These are phyloP conservation scores for Rhodotorula sp. DNA, from an alignment of 1,284 basidiomycete genomes.

Conservation along the genomic window DNA sequence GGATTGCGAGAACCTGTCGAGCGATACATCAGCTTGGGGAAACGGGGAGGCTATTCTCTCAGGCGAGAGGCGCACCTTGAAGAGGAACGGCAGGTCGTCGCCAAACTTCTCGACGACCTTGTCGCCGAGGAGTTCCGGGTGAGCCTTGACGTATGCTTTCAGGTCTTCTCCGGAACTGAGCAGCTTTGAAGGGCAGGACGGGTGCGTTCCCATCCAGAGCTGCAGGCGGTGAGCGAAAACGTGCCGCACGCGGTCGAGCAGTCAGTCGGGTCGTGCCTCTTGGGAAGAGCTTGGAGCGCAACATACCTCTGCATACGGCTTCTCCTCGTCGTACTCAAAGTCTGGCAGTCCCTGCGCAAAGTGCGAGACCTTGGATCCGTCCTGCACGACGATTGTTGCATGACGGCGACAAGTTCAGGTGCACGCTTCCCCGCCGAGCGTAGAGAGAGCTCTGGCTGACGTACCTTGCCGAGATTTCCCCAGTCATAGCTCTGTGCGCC, in stretches of 20 bases:
- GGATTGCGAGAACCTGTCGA: conserved; percentile 65
- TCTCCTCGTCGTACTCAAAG: conserved; percentile 58
- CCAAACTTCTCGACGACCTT: conserved; percentile 63
- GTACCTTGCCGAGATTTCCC: conserved; percentile 57
- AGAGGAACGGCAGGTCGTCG: conserved; percentile 81
- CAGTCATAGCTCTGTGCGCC: conserved; percentile 55
- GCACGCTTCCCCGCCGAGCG: not conserved
- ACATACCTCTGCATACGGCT: conserved; percentile 65
- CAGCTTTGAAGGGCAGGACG: conserved; percentile 76
- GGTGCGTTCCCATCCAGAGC: conserved; percentile 99
- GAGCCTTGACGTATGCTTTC: conserved; percentile 62
- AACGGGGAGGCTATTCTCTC: no score
- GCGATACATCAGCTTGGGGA: not conserved
- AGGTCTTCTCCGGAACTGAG: conserved; percentile 56
- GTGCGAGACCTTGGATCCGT: conserved; percentile 55
- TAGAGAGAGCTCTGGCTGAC: not conserved
- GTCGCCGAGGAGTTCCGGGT: conserved; percentile 66
- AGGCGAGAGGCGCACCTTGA: conserved; percentile 63
- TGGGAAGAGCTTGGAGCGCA: no score
- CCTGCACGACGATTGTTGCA: conserved; percentile 1
- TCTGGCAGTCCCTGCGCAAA: conserved; percentile 56
- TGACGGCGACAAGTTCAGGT: not conserved
- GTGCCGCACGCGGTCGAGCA: not conserved
- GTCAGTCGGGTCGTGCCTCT: not conserved
- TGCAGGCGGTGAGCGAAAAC: conserved; percentile 49